A percentile compares a stretch with the other conserved stretches of the same genome.
Conservation (phyloP, 352 stramenopile genomes). For the Phytophthora melonis region DNA sequence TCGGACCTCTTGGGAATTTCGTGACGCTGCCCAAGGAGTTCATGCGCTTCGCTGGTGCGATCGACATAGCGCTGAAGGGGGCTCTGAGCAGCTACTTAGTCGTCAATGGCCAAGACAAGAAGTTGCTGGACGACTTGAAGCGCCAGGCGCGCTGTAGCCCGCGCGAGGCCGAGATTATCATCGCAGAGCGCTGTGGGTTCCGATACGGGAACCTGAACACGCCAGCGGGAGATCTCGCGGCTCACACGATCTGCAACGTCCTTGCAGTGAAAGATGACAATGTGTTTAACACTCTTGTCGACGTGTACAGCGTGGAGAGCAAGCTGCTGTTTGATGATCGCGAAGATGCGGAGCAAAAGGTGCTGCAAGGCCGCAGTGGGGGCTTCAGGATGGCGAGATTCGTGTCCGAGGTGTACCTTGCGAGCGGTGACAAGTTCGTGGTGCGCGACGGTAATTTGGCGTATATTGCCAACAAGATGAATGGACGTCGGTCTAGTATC, state of each 20-base stretch:
- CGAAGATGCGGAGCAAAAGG: conserved; percentile 50
- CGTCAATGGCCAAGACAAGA: conserved; percentile 74
- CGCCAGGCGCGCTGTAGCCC: conserved; percentile 55
- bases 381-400: conserved; percentile 62
- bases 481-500: conserved; percentile 63
- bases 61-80: conserved; percentile 74
- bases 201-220: conserved; percentile 62
- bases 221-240: conserved; percentile 44
- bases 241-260: conserved; percentile 75
- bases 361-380: conserved; percentile 57
- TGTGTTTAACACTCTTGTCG: conserved; percentile 79
- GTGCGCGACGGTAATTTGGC: conserved; percentile 72
- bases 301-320: conserved; percentile 73
- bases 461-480: conserved; percentile 78
- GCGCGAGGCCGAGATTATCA: conserved; percentile 76
- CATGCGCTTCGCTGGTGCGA: conserved; percentile 65
- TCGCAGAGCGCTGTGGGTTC: conserved; percentile 54
- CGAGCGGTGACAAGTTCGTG: conserved; percentile 75
- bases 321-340: conserved; percentile 71
- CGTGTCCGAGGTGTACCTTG: conserved; percentile 71
- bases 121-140: conserved; percentile 75
- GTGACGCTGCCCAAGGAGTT: conserved; percentile 69
- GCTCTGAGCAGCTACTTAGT: conserved; percentile 75
- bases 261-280: conserved; percentile 70
- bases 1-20: conserved; percentile 70